Base-by-base conservation (phyloP, 805 yeast species). In the Suhomyces pyralidae region DNA sequence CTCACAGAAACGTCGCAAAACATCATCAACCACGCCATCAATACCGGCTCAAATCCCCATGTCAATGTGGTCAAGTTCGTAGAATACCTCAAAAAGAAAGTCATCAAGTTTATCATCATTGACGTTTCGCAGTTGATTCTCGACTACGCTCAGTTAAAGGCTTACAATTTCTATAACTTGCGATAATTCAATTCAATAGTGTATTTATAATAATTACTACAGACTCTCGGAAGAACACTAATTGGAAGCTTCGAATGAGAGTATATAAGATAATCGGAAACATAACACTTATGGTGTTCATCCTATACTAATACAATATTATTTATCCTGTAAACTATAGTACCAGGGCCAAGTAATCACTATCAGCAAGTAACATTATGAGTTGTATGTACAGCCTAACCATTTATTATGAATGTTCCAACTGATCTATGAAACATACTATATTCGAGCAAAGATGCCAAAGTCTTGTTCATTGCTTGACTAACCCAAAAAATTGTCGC, bases 71-170 rank as follows among this genome's bases (percentile, higher is more conserved):
- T 61, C 28, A 63, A 62, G 53, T 62, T 73, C 40, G 56, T 74
- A 56, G 76, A 71, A 36, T 75, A 74, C 51, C 59, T 75, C 48
- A 68, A 71, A 50, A 61, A 65, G 53, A 58, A 56, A 50, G 61
- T 73, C 8, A 64, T 74, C 55, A 69, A 67, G 55, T 69, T 75
- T 51, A 65, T 75, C 19, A 62, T 73, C 26, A 63, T 74, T 19
- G 79, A 75, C 57, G 55, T 68, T 3, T 61, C 65, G 28, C 69
- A 65, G 26, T 71, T 74, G 77, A 57, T 72, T 32, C 51, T 67
- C 25, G 65, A 62, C 26, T 71, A 71, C 56, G 70, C 66, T 12
- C 69, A 66, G 28, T 55, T 56, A 54, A 61, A 57, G 53, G 52
- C 57, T 3, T 44, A 30, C 36, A 51, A 51, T 15, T 38, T 53